phyloP scores from a whole-genome alignment of 139 green algal species.

The Haematococcus sp. region DNA sequence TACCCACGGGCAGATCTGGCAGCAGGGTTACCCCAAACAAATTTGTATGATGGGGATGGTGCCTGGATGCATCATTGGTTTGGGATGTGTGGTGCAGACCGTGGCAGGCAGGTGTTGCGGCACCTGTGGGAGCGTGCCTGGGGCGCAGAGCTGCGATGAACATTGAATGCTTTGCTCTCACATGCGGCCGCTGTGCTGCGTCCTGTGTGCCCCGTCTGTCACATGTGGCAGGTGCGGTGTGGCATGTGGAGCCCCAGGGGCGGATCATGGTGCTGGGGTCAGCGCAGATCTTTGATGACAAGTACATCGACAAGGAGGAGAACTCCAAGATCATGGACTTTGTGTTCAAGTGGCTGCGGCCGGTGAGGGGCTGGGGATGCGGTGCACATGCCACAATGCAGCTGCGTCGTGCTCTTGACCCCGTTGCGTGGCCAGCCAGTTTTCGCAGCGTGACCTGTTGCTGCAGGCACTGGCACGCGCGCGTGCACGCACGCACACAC shows the following conservation, averaged over 20 bases:
- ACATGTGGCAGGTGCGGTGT: conserved; percentile 53
- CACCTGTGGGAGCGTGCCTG: no score
- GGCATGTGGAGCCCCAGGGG: conserved; percentile 52
- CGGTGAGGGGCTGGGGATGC: conserved; percentile 39
- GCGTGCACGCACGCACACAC: no score
- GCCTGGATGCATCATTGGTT: no score
- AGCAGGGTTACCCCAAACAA: background rate
- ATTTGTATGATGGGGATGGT: conserved; percentile 1
- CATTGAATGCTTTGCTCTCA: no score
- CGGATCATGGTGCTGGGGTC: conserved; percentile 70
- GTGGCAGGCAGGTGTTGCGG: no score
- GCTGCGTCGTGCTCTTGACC: background rate
- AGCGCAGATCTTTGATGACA: conserved; percentile 74
- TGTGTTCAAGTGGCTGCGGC: conserved; percentile 75
- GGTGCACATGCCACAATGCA: background rate
- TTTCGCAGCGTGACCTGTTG: no score
- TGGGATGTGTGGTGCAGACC: no score
- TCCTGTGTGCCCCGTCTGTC: background rate
- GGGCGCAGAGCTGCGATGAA: background rate
- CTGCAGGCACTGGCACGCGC: no score
- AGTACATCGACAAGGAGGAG: conserved; percentile 86
- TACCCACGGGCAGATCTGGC: conserved; percentile 3
- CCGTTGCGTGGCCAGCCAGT: no score
- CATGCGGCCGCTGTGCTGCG: background rate
- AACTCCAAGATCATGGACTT: conserved; percentile 82